Conservation (phyloP, 345 rosid species). For the Garcia nutans region DNA sequence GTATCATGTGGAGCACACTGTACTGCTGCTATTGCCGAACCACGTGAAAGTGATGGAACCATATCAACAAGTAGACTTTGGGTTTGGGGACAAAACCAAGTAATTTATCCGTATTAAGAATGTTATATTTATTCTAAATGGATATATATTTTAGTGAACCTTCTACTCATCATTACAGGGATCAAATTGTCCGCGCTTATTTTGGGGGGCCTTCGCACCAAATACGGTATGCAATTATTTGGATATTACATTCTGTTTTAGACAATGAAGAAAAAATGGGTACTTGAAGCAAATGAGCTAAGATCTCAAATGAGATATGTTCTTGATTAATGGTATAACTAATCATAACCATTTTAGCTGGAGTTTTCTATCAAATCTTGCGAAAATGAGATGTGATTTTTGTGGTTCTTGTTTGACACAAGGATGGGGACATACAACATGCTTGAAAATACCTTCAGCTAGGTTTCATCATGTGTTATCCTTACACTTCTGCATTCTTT, state of each 20-base stretch:
- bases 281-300: not conserved
- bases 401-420: not conserved
- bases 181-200: constrained; percentile 79
- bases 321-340: not conserved
- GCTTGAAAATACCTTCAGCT: not conserved
- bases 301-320: not conserved
- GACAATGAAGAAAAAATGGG: not conserved
- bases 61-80: constrained; percentile 72
- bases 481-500: not conserved
- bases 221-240: constrained; percentile 47
- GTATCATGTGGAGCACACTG: constrained; percentile 95
- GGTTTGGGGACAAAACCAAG: constrained; percentile 99
- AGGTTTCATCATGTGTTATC: not conserved
- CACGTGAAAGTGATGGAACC: constrained; percentile 72
- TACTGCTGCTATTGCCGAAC: constrained; percentile 82
- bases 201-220: constrained; percentile 80
- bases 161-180: constrained; percentile 49
- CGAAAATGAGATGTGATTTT: not conserved
- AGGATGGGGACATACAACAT: not conserved
- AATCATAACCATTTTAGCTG: not conserved
- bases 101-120: constrained; percentile 10
- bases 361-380: not conserved
- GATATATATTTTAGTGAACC: not conserved
- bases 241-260: constrained; percentile 8
- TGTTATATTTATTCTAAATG: not conserved